A percentile compares a stretch with the other conserved stretches of the same genome.
phyloP scores from a whole-genome alignment of 306 rosid genomes.

The Hippophae tibetana region DNA sequence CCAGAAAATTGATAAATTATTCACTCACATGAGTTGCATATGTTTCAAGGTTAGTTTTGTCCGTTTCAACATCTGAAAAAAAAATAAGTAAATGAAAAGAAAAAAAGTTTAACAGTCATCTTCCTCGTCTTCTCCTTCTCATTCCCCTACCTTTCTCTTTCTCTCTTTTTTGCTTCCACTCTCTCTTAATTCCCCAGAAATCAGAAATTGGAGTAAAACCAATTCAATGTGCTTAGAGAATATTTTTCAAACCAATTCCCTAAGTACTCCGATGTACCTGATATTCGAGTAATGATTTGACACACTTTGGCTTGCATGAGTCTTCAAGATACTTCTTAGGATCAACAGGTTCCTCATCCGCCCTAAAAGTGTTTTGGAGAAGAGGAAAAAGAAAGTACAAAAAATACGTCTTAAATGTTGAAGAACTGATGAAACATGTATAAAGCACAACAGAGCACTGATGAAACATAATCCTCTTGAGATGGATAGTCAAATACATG shows the following conservation, averaged over 20 bases:
- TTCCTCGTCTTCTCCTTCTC: too few relatives aligned
- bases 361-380: conserved; percentile 35
- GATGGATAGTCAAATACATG: too few relatives aligned
- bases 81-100: too few relatives aligned
- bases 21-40: too few relatives aligned
- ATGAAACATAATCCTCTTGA: not conserved
- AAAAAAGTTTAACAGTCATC: too few relatives aligned
- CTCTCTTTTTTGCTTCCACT: too few relatives aligned
- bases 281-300: conserved; percentile 65
- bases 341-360: conserved; percentile 94
- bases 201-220: not conserved
- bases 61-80: too few relatives aligned
- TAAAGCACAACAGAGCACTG: conserved; percentile 2
- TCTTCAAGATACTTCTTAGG: conserved; percentile 77
- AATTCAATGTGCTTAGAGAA: not conserved
- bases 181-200: too few relatives aligned
- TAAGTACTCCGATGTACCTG: conserved; percentile 41
- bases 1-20: too few relatives aligned
- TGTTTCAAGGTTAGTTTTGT: too few relatives aligned
- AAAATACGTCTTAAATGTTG: not conserved
- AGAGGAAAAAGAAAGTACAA: not conserved
- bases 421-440: not conserved
- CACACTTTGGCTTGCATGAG: conserved; percentile 94
- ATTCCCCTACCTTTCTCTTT: too few relatives aligned
- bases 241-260: conserved; percentile 2